Evolutionary conservation across 2,329 filamentous ascomycete genomes (phyloP).

Genomic region (Pseudocercospora fijiensis): DNA sequence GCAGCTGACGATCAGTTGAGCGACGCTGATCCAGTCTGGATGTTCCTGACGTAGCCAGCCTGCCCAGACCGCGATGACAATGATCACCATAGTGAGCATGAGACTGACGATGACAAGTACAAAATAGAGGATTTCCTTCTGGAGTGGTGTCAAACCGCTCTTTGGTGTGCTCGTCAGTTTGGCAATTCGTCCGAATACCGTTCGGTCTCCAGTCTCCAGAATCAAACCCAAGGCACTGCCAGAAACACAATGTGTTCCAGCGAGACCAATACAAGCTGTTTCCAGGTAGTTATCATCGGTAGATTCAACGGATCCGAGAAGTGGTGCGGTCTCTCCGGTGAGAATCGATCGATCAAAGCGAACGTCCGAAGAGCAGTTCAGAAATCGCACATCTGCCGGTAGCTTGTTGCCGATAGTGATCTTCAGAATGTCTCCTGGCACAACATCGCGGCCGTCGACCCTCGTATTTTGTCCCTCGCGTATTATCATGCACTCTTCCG

Average conservation of each 20-base stretch:
- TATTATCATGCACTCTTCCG: constrained; percentile 66
- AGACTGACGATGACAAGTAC: constrained; percentile 67
- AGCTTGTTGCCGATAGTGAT: constrained; percentile 72
- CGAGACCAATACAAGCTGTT: constrained; percentile 71
- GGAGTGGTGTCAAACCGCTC: constrained; percentile 65
- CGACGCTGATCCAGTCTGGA: constrained; percentile 69
- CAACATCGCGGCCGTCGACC: constrained; percentile 53
- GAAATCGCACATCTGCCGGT: constrained; percentile 69
- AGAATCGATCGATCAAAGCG: constrained; percentile 73
- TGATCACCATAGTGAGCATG: constrained; percentile 65
- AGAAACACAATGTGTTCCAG: constrained; percentile 75
- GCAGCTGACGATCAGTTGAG: constrained; percentile 69
- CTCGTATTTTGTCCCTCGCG: constrained; percentile 55
- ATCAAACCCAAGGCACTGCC: constrained; percentile 67
- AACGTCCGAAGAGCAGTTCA: constrained; percentile 66
- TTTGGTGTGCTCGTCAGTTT: constrained; percentile 69
- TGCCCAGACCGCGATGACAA: constrained; percentile 57
- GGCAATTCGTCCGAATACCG: constrained; percentile 72
- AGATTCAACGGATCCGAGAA: constrained; percentile 63
- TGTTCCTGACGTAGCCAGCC: constrained; percentile 67
- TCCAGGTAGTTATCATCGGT: constrained; percentile 74
- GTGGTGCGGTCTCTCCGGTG: constrained; percentile 63
- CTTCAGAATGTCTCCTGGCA: constrained; percentile 68
- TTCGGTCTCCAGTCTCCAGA: constrained; percentile 69
- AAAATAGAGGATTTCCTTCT: constrained; percentile 72